These are phyloP conservation scores for Picea glauca DNA, from an alignment of 75 land plant genomes.

Conservation along the genomic window DNA sequence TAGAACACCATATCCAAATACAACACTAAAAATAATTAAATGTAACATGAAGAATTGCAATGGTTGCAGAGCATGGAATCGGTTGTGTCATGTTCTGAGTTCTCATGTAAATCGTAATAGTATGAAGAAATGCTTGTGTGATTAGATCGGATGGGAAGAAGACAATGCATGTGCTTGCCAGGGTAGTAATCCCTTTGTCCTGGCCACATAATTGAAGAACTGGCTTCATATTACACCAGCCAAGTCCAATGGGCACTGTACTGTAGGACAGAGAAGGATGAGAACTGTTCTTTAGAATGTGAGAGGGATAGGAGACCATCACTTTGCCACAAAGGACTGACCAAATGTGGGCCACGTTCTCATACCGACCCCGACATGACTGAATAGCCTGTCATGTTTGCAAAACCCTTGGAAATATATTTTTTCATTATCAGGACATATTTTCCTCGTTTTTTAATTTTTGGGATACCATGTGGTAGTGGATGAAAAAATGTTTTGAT, in stretches of 20 bases:
- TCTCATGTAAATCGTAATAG: constrained; percentile 33
- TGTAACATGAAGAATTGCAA: constrained; percentile 45
- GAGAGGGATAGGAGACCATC: constrained; percentile 26
- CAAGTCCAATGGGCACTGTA: constrained; percentile 29
- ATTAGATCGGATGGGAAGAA: constrained; percentile 39
- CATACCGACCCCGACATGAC: constrained; percentile 7
- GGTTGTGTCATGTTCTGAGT: constrained; percentile 53
- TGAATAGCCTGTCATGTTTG: no score
- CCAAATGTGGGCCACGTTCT: constrained; percentile 51
- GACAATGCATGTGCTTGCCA: constrained; percentile 19
- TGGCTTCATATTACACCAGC: constrained; percentile 39
- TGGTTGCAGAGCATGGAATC: constrained; percentile 31
- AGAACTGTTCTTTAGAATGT: constrained; percentile 35
- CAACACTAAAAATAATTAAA: constrained; percentile 38
- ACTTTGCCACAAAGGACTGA: constrained; percentile 40
- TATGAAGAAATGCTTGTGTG: constrained; percentile 31
- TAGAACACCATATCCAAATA: constrained; percentile 32
- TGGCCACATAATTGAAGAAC: constrained; percentile 40
- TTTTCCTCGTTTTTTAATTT: no score
- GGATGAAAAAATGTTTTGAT: no score
- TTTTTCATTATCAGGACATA: no score
- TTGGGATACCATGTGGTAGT: no score
- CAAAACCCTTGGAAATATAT: no score
- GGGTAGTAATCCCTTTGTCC: constrained; percentile 14
- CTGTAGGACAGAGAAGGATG: constrained; percentile 32